phyloP scores from a whole-genome alignment of 2,329 filamentous ascomycete species.

The Colletotrichum sp. region DNA sequence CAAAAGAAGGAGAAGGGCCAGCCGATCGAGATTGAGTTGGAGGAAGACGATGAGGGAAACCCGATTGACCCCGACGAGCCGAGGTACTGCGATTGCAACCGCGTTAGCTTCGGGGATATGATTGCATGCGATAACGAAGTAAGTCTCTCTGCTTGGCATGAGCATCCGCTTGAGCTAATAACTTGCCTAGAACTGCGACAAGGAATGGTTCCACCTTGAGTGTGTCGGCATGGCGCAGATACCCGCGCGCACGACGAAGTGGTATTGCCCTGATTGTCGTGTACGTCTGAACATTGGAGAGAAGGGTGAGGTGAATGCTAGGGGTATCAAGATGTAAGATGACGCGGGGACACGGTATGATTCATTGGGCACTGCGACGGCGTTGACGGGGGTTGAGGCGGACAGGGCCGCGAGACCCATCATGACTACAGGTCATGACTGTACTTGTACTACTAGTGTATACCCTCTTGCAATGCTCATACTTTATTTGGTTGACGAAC shows the following conservation, averaged over 20 bases:
- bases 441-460: background rate
- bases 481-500: background rate
- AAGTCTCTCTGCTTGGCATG: constrained; percentile 41
- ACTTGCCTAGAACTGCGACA: constrained; percentile 66
- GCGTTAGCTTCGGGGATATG: constrained; percentile 84
- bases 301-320: constrained; percentile 66
- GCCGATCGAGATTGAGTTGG: constrained; percentile 50
- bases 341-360: background rate
- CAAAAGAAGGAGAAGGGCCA: constrained; percentile 53
- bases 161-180: constrained; percentile 23
- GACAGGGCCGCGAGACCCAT: background rate
- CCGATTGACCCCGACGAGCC: constrained; percentile 78
- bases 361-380: background rate
- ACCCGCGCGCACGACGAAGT: constrained; percentile 76
- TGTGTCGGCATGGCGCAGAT: constrained; percentile 74
- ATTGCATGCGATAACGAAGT: constrained; percentile 83
- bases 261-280: constrained; percentile 83
- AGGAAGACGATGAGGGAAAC: constrained; percentile 72
- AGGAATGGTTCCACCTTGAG: constrained; percentile 85
- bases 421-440: background rate
- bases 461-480: background rate
- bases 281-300: constrained; percentile 66
- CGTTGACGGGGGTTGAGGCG: background rate
- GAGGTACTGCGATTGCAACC: constrained; percentile 78
- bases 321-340: constrained; percentile 53